phyloP scores from a whole-genome alignment of 129 eudicot species.

The Pseudognaphalium luteoalbum region DNA sequence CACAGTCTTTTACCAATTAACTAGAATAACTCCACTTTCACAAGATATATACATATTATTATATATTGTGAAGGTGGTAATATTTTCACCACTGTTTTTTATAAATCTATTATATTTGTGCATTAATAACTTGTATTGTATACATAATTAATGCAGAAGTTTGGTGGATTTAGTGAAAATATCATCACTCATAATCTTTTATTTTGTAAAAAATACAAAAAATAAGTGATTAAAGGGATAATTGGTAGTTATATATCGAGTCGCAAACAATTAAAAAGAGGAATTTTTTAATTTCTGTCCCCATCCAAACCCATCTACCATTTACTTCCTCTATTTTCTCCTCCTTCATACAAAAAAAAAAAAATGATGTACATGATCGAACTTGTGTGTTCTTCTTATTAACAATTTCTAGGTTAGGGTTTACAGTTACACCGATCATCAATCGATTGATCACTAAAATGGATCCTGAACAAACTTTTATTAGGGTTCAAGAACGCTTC shows the following conservation, averaged over 20 bases:
- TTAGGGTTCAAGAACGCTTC: conserved; percentile 89
- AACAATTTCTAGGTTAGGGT: conserved; percentile 4
- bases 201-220: too few relatives aligned
- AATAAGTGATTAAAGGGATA: too few relatives aligned
- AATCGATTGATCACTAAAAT: conserved; percentile 33
- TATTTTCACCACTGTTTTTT: too few relatives aligned
- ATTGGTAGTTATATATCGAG: background rate
- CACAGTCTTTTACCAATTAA: too few relatives aligned
- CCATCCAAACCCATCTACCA: background rate
- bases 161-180: too few relatives aligned
- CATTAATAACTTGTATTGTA: too few relatives aligned
- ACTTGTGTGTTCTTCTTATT: conserved; percentile 8
- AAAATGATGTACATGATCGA: conserved; percentile 15
- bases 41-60: too few relatives aligned
- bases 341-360: background rate
- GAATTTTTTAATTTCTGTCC: background rate
- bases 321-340: background rate
- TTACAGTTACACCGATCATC: background rate
- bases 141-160: too few relatives aligned
- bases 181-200: too few relatives aligned
- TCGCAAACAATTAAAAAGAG: background rate
- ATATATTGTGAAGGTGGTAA: too few relatives aligned
- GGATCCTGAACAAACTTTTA: conserved; percentile 99
- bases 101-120: too few relatives aligned
- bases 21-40: too few relatives aligned